A percentile compares a stretch with the other conserved stretches of the same genome.
Conservation (phyloP, 106 monocot species). For the Amphibolis antarctica region DNA sequence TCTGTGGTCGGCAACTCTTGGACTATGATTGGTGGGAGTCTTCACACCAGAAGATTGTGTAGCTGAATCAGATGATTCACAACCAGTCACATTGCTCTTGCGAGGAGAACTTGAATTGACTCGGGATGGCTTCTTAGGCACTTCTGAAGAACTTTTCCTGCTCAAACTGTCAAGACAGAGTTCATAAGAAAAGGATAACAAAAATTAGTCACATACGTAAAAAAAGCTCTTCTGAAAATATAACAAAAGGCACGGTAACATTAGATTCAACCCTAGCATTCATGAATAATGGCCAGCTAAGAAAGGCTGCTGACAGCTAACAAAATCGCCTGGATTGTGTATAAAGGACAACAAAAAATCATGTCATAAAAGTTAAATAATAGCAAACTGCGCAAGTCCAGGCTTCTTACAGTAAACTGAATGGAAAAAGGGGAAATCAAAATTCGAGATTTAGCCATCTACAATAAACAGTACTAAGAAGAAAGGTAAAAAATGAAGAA, state of each 20-base stretch:
- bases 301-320: not conserved
- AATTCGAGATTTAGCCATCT: not conserved
- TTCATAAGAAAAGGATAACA: not conserved
- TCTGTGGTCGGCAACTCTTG: constrained; percentile 26
- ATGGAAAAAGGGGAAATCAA: no score
- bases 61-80: constrained; percentile 47
- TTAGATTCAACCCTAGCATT: not conserved
- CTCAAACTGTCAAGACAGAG: not conserved
- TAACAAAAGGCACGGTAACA: not conserved
- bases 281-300: not conserved
- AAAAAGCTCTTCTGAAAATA: not conserved
- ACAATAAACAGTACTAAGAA: not conserved
- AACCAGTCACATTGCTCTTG: constrained; percentile 13
- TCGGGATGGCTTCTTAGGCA: constrained; percentile 48
- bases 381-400: not conserved
- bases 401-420: no score
- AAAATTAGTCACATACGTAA: not conserved
- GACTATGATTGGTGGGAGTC: constrained; percentile 25
- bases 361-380: not conserved
- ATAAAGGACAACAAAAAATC: not conserved
- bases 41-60: constrained; percentile 3
- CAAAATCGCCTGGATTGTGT: not conserved
- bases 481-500: not conserved
- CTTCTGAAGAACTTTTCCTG: constrained; percentile 50
- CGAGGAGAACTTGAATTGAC: constrained; percentile 39